A percentile compares a stretch with the other conserved stretches of the same genome.
Evolutionary conservation across 306 rosid species (phyloP).

Genomic region (Hylodesmum podocarpum): DNA sequence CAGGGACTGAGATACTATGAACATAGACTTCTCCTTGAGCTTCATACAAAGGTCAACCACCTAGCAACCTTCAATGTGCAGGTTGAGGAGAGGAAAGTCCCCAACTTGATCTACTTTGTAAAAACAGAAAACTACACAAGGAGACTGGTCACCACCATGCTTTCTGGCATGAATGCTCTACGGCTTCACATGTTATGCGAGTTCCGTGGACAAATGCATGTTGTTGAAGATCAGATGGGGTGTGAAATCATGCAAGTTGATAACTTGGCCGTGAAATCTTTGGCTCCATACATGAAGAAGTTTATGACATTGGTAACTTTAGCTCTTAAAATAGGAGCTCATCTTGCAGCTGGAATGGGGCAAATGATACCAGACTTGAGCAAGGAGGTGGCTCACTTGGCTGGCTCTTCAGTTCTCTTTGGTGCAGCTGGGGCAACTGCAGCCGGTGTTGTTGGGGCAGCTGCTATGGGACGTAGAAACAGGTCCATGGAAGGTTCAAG

Average conservation of each 20-base stretch:
- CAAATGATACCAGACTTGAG: conserved; percentile 94
- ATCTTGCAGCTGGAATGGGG: conserved; percentile 89
- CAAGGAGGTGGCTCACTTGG: conserved; percentile 83
- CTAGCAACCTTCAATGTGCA: conserved; percentile 81
- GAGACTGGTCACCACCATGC: conserved; percentile 68
- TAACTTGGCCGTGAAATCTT: conserved; percentile 62
- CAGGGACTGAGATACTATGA: conserved; percentile 93
- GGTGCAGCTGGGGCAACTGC: conserved; percentile 79
- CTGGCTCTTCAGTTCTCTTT: conserved; percentile 61
- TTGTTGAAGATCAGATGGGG: conserved; percentile 88
- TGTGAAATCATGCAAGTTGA: conserved; percentile 94
- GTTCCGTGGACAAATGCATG: conserved; percentile 86
- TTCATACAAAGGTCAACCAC: conserved; percentile 78
- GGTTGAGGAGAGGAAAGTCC: conserved; percentile 91
- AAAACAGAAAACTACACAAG: conserved; percentile 89
- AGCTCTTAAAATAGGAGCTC: conserved; percentile 97
- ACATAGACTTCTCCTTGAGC: conserved; percentile 81
- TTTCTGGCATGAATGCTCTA: conserved; percentile 86
- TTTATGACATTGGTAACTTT: conserved; percentile 86
- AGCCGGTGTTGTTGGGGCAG: conserved; percentile 65
- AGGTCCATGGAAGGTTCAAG: conserved; percentile 55
- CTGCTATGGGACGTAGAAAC: conserved; percentile 55
- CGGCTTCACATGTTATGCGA: conserved; percentile 92
- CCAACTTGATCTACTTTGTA: conserved; percentile 86
- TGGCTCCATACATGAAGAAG: conserved; percentile 89